Evolutionary conservation across 2,329 filamentous ascomycete species (phyloP).

Genomic region (Fusarium tupiense): DNA sequence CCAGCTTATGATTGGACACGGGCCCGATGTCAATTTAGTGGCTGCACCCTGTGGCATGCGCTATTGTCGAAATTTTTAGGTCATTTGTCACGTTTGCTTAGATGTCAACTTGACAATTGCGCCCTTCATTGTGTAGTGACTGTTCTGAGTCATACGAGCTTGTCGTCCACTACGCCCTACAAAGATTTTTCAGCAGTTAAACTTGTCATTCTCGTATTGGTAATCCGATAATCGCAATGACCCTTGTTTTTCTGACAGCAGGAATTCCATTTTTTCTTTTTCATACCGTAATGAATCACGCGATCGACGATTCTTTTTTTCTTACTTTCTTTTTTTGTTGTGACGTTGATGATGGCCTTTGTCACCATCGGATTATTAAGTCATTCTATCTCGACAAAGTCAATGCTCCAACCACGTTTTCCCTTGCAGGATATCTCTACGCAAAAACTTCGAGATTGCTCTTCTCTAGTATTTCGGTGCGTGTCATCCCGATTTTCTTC

Average conservation of each 20-base stretch:
- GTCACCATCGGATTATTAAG: not conserved
- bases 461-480: not conserved
- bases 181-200: not conserved
- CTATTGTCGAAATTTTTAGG: not conserved
- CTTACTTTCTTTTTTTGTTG: too few species aligned
- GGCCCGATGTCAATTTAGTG: not conserved
- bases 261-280: not conserved
- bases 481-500: not conserved
- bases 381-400: constrained; percentile 33
- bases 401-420: constrained; percentile 29
- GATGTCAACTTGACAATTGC: not conserved
- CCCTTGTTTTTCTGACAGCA: too few species aligned
- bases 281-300: not conserved
- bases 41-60: not conserved
- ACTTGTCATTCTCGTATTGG: not conserved
- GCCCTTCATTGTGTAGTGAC: not conserved
- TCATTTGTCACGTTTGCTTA: not conserved
- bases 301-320: not conserved
- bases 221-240: not conserved
- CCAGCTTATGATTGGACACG: not conserved
- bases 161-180: not conserved
- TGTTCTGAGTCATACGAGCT: not conserved
- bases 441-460: constrained; percentile 1
- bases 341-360: not conserved
- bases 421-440: constrained; percentile 31